These are phyloP conservation scores for Lactarius quietus DNA, from an alignment of 768 basidiomycete species.

Conservation along the genomic window DNA sequence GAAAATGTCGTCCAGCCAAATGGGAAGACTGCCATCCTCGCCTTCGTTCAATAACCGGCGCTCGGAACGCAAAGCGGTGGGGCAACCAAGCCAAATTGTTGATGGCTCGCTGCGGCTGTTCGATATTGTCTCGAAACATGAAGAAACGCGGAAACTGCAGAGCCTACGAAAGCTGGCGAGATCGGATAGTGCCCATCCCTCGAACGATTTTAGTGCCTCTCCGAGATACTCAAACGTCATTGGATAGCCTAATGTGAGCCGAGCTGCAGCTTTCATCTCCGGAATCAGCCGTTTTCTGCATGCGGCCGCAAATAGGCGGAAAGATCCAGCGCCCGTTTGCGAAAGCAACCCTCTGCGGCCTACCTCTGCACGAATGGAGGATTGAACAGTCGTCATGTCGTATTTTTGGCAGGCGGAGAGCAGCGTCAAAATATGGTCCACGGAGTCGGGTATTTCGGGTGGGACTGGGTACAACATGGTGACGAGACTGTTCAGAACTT, in stretches of 20 bases:
- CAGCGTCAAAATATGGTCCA: neutral
- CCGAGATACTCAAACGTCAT: constrained; percentile 24
- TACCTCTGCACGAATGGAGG: neutral
- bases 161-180: neutral
- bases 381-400: constrained; percentile 3
- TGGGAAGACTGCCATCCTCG: neutral
- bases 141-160: neutral
- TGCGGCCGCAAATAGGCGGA: neutral
- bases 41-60: rapidly evolving
- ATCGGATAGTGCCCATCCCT: neutral
- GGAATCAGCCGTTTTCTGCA: neutral
- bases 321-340: neutral
- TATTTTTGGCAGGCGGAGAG: constrained; percentile 11
- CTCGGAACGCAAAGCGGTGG: no score
- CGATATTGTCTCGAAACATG: neutral
- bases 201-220: neutral
- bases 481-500: constrained; percentile 5
- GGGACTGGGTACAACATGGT: constrained; percentile 3
- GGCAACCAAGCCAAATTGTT: constrained; percentile 6
- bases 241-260: neutral
- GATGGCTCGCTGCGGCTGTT: neutral
- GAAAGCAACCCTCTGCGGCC: neutral
- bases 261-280: neutral
- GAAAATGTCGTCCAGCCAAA: neutral
- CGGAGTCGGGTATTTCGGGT: neutral